Conservation (phyloP, 176 grass and related monocot species). For the Aegilops bicornis region DNA sequence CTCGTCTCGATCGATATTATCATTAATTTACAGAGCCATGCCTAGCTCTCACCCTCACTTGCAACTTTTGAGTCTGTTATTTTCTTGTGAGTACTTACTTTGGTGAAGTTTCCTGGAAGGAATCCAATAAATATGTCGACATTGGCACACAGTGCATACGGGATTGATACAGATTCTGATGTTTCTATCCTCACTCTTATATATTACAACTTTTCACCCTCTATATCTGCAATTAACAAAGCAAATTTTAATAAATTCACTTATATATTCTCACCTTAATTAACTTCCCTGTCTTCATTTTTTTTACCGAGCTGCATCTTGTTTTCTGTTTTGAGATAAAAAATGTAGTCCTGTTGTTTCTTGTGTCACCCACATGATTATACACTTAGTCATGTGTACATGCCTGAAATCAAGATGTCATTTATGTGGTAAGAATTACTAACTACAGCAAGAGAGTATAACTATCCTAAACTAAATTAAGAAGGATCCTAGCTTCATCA, state of each 20-base stretch:
- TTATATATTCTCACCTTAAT: neutral
- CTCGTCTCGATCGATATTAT: neutral
- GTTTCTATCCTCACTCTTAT: neutral
- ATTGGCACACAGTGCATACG: neutral
- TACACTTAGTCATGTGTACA: neutral
- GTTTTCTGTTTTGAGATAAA: too few relatives aligned
- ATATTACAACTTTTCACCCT: neutral
- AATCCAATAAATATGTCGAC: slow-evolving; percentile 16
- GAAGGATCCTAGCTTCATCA: neutral
- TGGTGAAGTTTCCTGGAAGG: neutral
- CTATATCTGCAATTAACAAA: neutral
- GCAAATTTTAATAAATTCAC: neutral
- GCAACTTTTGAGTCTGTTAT: neutral
- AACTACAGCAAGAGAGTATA: neutral
- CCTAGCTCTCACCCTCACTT: neutral
- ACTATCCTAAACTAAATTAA: neutral
- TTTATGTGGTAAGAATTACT: neutral
- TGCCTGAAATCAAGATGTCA: neutral
- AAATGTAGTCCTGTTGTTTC: neutral
- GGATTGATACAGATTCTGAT: neutral
- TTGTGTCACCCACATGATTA: neutral
- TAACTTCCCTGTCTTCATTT: neutral
- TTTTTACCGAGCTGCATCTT: neutral
- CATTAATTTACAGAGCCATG: neutral
- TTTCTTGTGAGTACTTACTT: neutral